Base-by-base conservation (phyloP, 2,329 filamentous ascomycete genomes). In the Eutypa lata region DNA sequence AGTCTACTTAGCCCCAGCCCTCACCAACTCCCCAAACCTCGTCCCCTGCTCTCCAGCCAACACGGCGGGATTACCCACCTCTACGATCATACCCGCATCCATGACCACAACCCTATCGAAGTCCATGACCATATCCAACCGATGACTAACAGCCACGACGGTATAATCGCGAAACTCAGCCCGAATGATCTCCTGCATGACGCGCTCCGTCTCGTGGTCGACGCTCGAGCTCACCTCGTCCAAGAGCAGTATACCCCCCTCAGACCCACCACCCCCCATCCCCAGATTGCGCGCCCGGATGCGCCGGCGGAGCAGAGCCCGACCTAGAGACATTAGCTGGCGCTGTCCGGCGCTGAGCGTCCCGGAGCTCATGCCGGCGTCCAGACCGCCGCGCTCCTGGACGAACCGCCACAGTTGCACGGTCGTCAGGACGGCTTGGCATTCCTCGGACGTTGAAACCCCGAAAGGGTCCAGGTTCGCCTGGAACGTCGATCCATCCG, bases 301-400 rank as follows among this genome's bases (percentile, higher is more conserved):
- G 1, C 62, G 58, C 26, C 65, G 56, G 24, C 67, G 52, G 7
- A 70, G 55, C 2, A 68, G 51, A 2, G 65, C 63, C 7, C 65
- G 61, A 1, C 53, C 57, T 1, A 66, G 63, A 6, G 60, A 61
- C 44, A 68, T 60, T 11, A 68, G 59, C 49, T 68, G 64, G 18
- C 55, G 45, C 61, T 85, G 81, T 1, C 81, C 82, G 53, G 76
- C 74, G n/a, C 73, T 77, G 4, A 80, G 63, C 52, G 72, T 72
- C 14, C 73, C 65, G 3, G 71, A 65, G 21, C 71, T 73, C 50
- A 82, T 71, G 14, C 52, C 56, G 3, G 61, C 57, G 0, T 58
- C 55, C 2, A 68, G 54, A 2, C 66, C 64, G 7, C 65, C 66
- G 2, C 53, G 56, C 1, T 61, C 56, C n/a, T 53, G 37, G 2